Conservation (phyloP, 2,329 filamentous ascomycete species). For the Aspergillus tanneri region DNA sequence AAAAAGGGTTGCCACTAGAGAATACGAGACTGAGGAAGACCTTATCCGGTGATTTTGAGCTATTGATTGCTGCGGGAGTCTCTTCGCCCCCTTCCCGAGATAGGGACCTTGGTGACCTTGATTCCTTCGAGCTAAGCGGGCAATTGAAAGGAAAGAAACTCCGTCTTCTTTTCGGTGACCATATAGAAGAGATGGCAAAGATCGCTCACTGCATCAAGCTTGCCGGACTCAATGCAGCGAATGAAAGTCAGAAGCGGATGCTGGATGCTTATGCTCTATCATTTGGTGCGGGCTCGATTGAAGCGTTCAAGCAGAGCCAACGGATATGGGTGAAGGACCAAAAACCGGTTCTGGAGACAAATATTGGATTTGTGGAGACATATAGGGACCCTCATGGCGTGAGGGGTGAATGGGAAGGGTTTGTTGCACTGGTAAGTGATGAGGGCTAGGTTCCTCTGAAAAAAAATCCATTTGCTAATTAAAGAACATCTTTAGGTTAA, state of each 20-base stretch:
- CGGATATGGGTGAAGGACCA: conserved; percentile 81
- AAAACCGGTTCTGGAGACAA: conserved; percentile 74
- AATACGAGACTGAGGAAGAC: conserved; percentile 75
- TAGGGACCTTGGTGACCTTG: conserved; percentile 67
- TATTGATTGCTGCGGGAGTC: conserved; percentile 70
- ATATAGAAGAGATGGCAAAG: conserved; percentile 67
- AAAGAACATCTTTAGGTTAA: conserved; percentile 59
- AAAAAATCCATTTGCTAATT: conserved; percentile 32
- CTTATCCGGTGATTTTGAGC: conserved; percentile 63
- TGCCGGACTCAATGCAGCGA: conserved; percentile 68
- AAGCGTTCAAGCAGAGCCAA: conserved; percentile 78
- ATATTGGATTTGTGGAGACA: conserved; percentile 82
- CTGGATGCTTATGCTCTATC: conserved; percentile 71
- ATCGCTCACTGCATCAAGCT: conserved; percentile 66
- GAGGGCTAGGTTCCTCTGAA: background rate
- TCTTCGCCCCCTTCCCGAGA: conserved; percentile 60
- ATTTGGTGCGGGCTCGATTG: conserved; percentile 70
- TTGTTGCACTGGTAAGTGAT: conserved; percentile 60
- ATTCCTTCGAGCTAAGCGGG: conserved; percentile 61
- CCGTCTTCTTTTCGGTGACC: conserved; percentile 71
- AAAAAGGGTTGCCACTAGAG: conserved; percentile 68
- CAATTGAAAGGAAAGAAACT: conserved; percentile 65
- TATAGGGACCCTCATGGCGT: conserved; percentile 81
- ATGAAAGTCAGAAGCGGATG: conserved; percentile 73
- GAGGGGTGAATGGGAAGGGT: conserved; percentile 81